These are phyloP conservation scores for Phytopythium aichiense DNA, from an alignment of 352 stramenopile species.

Conservation along the genomic window DNA sequence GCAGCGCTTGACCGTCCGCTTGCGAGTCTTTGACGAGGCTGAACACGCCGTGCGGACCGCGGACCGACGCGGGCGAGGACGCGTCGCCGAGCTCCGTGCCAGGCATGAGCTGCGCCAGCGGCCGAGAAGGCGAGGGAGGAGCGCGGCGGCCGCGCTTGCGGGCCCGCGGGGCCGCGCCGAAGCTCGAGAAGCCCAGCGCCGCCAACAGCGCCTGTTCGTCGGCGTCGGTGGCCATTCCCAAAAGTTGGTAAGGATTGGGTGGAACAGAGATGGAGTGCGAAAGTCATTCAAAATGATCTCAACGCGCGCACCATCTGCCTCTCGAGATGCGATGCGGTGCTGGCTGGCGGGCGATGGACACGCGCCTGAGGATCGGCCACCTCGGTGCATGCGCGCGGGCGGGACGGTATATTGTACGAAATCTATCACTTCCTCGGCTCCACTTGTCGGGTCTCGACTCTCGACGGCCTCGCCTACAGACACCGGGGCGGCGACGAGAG, in stretches of 20 bases:
- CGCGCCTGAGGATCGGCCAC: background rate
- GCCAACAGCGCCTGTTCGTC: slow-evolving; percentile 30
- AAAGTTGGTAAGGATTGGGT: background rate
- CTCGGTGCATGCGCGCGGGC: background rate
- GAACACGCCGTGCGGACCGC: slow-evolving; percentile 22
- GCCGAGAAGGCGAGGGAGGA: background rate
- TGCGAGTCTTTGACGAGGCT: slow-evolving; percentile 22
- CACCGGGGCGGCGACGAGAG: background rate
- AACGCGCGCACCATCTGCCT: background rate
- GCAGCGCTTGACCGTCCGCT: background rate
- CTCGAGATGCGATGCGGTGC: background rate
- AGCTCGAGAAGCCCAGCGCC: slow-evolving; percentile 62
- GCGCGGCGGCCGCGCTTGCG: slow-evolving; percentile 11
- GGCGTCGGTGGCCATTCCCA: slow-evolving; percentile 21
- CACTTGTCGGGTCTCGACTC: background rate
- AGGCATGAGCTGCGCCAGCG: slow-evolving; percentile 28
- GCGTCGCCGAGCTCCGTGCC: slow-evolving; percentile 27
- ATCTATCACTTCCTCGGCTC: slow-evolving; percentile 27
- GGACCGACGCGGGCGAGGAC: slow-evolving; percentile 6
- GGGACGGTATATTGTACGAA: slow-evolving; percentile 37
- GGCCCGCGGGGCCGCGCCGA: slow-evolving; percentile 29
- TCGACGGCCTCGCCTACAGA: slow-evolving; percentile 1
- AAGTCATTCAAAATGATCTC: background rate
- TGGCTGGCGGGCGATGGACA: background rate
- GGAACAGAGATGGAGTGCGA: too few species aligned